phyloP scores from a whole-genome alignment of 1,284 basidiomycete species.

The Cutaneotrichosporon sp. region DNA sequence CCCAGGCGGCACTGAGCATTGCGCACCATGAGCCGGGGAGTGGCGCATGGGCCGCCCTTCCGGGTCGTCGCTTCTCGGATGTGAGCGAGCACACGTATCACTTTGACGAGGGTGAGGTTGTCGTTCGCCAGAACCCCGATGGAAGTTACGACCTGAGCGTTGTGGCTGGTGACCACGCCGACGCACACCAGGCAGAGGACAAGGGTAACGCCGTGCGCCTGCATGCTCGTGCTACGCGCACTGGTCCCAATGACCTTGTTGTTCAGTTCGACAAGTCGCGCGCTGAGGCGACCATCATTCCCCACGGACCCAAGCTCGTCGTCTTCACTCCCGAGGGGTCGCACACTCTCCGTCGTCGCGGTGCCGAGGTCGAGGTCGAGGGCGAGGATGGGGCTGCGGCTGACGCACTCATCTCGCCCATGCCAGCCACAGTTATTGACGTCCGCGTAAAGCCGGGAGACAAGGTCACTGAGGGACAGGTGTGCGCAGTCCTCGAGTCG shows the following conservation, averaged over 20 bases:
- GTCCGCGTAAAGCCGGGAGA: constrained; percentile 74
- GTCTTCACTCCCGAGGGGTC: constrained; percentile 38
- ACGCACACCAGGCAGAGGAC: constrained; percentile 13
- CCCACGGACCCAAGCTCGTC: constrained; percentile 41
- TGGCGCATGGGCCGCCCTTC: constrained; percentile 63
- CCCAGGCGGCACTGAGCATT: constrained; percentile 74
- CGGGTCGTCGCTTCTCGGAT: constrained; percentile 69
- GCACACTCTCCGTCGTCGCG: constrained; percentile 30
- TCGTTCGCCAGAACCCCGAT: constrained; percentile 22
- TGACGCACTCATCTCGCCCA: constrained; percentile 60
- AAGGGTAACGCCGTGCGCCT: constrained; percentile 20
- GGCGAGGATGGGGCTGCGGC: constrained; percentile 16
- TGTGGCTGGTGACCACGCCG: constrained; percentile 6
- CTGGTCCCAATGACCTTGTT: constrained; percentile 33
- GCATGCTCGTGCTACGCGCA: constrained; percentile 18
- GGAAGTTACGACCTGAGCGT: constrained; percentile 29
- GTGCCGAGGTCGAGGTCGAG: constrained; percentile 27
- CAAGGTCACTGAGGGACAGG: constrained; percentile 73
- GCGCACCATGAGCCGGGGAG: constrained; percentile 61
- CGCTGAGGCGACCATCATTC: constrained; percentile 37
- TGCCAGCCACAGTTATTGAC: constrained; percentile 85
- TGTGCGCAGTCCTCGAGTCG: constrained; percentile 80
- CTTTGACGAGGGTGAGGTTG: constrained; percentile 37
- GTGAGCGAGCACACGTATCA: constrained; percentile 24
- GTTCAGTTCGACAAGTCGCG: constrained; percentile 30